Base-by-base conservation (phyloP, 257 asterid genomes). In the Forsythia suspensa region DNA sequence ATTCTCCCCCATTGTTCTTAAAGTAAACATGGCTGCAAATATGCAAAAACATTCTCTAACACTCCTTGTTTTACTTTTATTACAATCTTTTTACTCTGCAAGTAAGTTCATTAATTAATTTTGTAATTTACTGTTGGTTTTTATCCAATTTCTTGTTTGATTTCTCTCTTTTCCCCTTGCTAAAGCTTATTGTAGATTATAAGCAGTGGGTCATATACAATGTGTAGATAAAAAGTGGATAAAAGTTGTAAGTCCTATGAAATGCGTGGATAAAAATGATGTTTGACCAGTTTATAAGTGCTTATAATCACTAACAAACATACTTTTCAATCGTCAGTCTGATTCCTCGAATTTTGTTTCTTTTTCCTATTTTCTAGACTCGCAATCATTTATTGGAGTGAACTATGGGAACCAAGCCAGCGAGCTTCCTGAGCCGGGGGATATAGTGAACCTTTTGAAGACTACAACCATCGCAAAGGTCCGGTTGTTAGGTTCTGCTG, bases 341-440 rank as follows among this genome's bases (percentile, higher is more conserved):
- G 34, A 29, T 29, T 29, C 34, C 34, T 29, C 34, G 34, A 29
- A 29, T 12, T 24, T 42, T 20, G 1, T 55, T 55, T 16, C 11
- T 2, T 4, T 29, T 36, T 8, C 37, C 6, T 21, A 20, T 61
- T 41, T 59, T 59, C 3, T 82, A 94, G 99, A 82, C 16, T 82
- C 97, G 41, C 86, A 96, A 86, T 83, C 99, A 6, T 96, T 89
- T 82, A 82, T 96, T 71, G 99, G 99, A 10, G 89, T 94, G 0
- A 96, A 96, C 51, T 94, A 94, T 76, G 99, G 99, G 8, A 80
- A 80, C 71, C 89, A 91, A 55, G 97, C 95, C 79, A 96, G 93
- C 73, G 86, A 55, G 65, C 65, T 96, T 18, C 98, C 98, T 82
- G 92, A 97, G 83, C 90, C 94, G 77, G 85, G 83, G 75, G 91